phyloP scores from a whole-genome alignment of 257 asterid genomes.

The Solanum peruvianum region DNA sequence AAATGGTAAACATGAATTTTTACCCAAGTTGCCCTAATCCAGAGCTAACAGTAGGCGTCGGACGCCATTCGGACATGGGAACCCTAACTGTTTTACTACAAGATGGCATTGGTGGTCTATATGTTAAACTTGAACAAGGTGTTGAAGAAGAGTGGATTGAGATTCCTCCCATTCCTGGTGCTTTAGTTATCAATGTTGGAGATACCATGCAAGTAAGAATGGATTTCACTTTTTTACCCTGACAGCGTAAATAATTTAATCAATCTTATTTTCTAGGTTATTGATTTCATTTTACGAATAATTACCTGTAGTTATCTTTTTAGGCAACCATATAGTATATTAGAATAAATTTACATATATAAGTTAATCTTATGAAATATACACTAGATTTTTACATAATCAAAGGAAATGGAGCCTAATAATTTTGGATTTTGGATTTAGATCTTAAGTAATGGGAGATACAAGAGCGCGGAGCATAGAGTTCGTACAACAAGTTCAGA shows the following conservation, averaged over 20 bases:
- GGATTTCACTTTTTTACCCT: neutral
- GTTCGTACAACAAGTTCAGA: constrained; percentile 21
- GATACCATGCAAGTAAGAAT: constrained; percentile 23
- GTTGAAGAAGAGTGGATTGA: constrained; percentile 18
- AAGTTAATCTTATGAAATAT: neutral
- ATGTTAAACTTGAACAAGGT: constrained; percentile 20
- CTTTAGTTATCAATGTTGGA: constrained; percentile 25
- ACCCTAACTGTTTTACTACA: constrained; percentile 21
- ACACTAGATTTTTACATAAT: neutral
- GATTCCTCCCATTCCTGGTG: constrained; percentile 23
- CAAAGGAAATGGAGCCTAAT: neutral
- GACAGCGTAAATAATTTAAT: neutral
- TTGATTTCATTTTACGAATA: neutral
- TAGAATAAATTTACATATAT: neutral
- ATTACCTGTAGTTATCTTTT: neutral
- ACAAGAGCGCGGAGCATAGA: constrained; percentile 29
- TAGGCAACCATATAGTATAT: neutral
- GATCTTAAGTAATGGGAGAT: constrained; percentile 30
- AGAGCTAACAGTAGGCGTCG: constrained; percentile 27
- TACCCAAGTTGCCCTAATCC: constrained; percentile 27
- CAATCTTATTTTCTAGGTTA: neutral
- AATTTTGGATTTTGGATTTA: neutral
- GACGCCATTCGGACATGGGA: constrained; percentile 30
- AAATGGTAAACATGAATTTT: constrained; percentile 29
- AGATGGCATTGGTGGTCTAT: constrained; percentile 36